phyloP scores from a whole-genome alignment of 352 stramenopile species.

The Globisporangium splendens region DNA sequence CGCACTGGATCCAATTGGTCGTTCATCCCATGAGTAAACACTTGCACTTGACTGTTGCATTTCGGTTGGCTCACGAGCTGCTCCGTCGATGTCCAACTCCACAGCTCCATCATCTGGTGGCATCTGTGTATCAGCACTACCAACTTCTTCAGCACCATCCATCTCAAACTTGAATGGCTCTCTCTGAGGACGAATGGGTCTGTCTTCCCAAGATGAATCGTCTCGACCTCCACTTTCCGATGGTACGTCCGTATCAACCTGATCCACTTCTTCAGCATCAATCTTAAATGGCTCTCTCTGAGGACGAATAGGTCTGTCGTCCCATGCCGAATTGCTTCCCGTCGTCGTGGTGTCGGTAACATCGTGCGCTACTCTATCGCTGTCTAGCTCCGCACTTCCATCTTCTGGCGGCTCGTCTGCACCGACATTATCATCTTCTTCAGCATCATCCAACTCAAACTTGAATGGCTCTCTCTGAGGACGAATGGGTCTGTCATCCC shows the following conservation, averaged over 20 bases:
- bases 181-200: no score
- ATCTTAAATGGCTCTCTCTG: neutral
- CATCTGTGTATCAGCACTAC: no score
- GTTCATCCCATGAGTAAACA: constrained; percentile 1
- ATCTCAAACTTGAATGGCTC: no score
- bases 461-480: neutral
- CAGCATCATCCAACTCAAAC: neutral
- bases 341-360: neutral
- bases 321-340: constrained; percentile 3
- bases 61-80: neutral
- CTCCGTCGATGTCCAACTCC: neutral
- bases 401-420: neutral
- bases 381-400: neutral
- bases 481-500: constrained; percentile 17
- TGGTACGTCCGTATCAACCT: neutral
- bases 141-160: no score
- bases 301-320: constrained; percentile 15
- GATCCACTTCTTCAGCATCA: neutral
- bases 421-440: neutral
- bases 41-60: neutral
- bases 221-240: neutral
- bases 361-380: neutral
- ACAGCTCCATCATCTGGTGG: neutral
- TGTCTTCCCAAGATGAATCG: neutral
- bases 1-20: neutral